Base-by-base conservation (phyloP, 805 yeast genomes). In the Saccharomycopsis oosterbeekiorum region DNA sequence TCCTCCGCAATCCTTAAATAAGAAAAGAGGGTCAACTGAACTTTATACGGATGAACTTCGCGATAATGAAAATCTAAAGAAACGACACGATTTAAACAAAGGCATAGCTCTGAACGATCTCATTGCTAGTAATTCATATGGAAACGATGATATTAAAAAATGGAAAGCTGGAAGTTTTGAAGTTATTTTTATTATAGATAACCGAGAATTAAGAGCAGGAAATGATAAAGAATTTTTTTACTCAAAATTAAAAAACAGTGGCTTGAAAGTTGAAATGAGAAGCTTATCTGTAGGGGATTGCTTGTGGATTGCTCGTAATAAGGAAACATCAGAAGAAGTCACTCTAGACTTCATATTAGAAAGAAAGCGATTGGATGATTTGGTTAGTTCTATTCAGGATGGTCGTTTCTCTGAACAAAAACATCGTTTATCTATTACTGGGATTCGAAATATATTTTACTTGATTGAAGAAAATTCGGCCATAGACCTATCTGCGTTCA, bases 391-490 rank as follows among this genome's bases (percentile, higher is more conserved):
- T 58, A 90, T 94, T 55, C 80, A 81, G 63, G 99, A 94, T 72
- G 97, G 97, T 1, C 75, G 99, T 57, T 91, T 87, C 68, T 77
- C 78, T 60, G 99, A 94, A 70, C 99, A 94, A 70, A 92, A 93
- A 69, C 74, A 79, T 17, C 78, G 99, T 59, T 75, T 94, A 61
- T 79, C 78, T 58, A 80, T 85, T 70, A 80, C 94, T 0, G 90
- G 88, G 0, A 74, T 92, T 68, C 74, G 75, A 19, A 80, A 88
- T 65, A 81, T 86, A 19, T 84, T 83, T 65, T 94, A 94, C 67
- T 70, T 94, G 2, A 81, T 94, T 15, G 99, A 94, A 70, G 96
- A 89, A 63, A 81, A 80, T 4, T 79, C 80, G 39, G 68, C 78
- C 0, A 70, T 74, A n/a, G 81, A 77, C 59, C 62, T 77, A 1